phyloP scores from a whole-genome alignment of 345 rosid genomes.

The Eucalyptus victrix region DNA sequence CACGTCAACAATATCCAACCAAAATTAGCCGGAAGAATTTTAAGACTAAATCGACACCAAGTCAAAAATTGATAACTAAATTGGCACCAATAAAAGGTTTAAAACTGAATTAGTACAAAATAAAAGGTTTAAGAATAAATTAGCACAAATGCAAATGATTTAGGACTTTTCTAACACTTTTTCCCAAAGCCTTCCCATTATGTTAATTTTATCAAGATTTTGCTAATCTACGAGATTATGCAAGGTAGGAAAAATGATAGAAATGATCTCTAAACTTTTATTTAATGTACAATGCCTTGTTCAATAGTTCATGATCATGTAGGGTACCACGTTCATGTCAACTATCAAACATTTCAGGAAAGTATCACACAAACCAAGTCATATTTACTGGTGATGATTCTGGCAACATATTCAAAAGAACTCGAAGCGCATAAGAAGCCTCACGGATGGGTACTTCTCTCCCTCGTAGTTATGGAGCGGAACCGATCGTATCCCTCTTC shows the following conservation, averaged over 20 bases:
- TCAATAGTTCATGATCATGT: background rate
- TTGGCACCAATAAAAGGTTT: fast-evolving
- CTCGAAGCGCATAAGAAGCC: background rate
- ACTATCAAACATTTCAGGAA: background rate
- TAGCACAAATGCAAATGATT: too few relatives aligned
- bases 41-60: too few relatives aligned
- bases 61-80: too few relatives aligned
- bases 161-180: too few relatives aligned
- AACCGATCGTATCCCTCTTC: conserved; percentile 63
- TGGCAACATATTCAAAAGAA: background rate
- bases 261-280: too few relatives aligned
- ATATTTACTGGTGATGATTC: background rate
- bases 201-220: background rate
- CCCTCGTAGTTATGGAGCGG: conserved; percentile 39
- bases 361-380: background rate
- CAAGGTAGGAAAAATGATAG: background rate
- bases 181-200: background rate
- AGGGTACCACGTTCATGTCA: background rate
- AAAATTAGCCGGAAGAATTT: too few relatives aligned
- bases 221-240: background rate
- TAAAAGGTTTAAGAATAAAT: too few relatives aligned
- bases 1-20: fast-evolving
- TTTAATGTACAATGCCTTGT: background rate
- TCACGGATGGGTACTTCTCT: conserved; percentile 25
- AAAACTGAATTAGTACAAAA: fast-evolving